These are phyloP conservation scores for Annulohypoxylon nitens DNA, from an alignment of 495 filamentous ascomycete species.

Conservation along the genomic window DNA sequence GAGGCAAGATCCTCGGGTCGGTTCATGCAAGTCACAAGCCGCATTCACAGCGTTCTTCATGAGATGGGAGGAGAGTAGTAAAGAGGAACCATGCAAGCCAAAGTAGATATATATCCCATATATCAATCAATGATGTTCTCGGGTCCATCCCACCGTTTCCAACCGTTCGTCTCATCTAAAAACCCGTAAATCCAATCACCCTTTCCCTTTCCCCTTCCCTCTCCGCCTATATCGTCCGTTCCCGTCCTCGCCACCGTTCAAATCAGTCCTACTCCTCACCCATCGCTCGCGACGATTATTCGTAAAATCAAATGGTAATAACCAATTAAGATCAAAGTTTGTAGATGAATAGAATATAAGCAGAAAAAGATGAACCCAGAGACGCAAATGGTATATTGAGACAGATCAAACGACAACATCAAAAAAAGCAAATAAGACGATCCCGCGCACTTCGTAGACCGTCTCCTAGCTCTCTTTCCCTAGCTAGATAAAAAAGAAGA, in stretches of 20 bases:
- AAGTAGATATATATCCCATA: conserved; percentile 45
- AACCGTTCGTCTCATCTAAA: not conserved
- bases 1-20: not conserved
- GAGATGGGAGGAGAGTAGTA: not conserved
- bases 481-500: not conserved
- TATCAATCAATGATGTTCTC: conserved; percentile 35
- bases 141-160: conserved; percentile 3
- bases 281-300: not conserved
- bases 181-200: not conserved
- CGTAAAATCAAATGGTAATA: conserved; percentile 1
- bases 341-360: conserved; percentile 2
- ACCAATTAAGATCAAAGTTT: too few relatives aligned
- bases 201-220: not conserved
- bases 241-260: not conserved
- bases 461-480: conserved; percentile 16
- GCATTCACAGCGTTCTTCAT: conserved; percentile 16
- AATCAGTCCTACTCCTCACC: not conserved
- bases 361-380: conserved; percentile 6
- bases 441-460: conserved; percentile 6
- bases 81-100: conserved; percentile 22
- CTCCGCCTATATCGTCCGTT: not conserved
- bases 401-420: conserved; percentile 9
- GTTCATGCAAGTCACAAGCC: conserved; percentile 16
- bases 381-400: conserved; percentile 45
- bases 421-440: conserved; percentile 5